phyloP scores from a whole-genome alignment of 805 yeast genomes.

The Cyberlindnera saturnus region DNA sequence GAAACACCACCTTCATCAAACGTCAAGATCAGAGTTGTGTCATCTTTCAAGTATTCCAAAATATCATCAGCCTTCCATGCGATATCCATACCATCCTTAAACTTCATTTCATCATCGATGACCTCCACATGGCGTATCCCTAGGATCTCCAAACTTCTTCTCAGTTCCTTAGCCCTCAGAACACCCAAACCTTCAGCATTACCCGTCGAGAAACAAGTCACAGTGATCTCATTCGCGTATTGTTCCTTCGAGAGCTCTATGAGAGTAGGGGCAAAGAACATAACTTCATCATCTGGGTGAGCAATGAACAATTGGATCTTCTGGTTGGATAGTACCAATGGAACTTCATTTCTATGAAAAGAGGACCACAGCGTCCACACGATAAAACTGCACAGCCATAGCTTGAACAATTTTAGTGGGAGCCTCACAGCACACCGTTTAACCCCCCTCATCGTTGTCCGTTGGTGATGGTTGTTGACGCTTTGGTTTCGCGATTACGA shows the following conservation, averaged over 20 bases:
- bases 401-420: too few species aligned
- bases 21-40: conserved; percentile 48
- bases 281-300: conserved; percentile 98
- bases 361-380: conserved; percentile 2
- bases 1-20: conserved; percentile 85
- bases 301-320: conserved; percentile 59
- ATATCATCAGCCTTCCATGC: conserved; percentile 55
- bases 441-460: too few species aligned
- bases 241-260: conserved; percentile 42
- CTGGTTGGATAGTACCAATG: conserved; percentile 1
- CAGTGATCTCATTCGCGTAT: conserved; percentile 43
- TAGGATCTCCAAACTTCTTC: conserved; percentile 44
- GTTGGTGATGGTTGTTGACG: too few species aligned
- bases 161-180: conserved; percentile 54
- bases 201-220: conserved; percentile 75
- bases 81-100: conserved; percentile 62
- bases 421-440: too few species aligned
- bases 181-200: conserved; percentile 69
- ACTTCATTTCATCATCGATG: conserved; percentile 39
- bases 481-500: too few species aligned
- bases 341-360: not conserved
- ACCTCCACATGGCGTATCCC: conserved; percentile 41
- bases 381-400: not conserved
- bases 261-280: conserved; percentile 88
- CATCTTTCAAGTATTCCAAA: conserved; percentile 28